Conservation (phyloP, 352 stramenopile genomes). For the Globisporangium alternatum region DNA sequence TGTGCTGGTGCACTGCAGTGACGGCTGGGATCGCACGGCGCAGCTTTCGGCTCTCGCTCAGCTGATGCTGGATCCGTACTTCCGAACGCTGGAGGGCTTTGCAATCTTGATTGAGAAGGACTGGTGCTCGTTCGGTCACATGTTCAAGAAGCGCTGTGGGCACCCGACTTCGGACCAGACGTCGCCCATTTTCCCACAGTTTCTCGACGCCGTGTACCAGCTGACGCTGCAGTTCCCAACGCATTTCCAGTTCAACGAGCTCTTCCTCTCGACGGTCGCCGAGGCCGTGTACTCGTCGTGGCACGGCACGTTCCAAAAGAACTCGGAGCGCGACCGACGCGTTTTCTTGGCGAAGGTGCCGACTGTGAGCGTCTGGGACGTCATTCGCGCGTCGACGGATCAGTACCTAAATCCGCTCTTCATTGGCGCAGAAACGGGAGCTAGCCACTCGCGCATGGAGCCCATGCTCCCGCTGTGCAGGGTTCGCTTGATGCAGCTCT, state of each 20-base stretch:
- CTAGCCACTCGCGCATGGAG: conserved; percentile 37
- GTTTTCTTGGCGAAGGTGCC: conserved; percentile 63
- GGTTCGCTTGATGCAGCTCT: conserved; percentile 86
- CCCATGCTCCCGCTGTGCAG: conserved; percentile 79
- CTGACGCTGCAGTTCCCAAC: conserved; percentile 95
- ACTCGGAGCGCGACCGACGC: conserved; percentile 75
- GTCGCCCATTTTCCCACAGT: conserved; percentile 98
- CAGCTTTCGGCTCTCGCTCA: conserved; percentile 74
- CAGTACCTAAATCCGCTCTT: conserved; percentile 84
- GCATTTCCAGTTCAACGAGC: conserved; percentile 98
- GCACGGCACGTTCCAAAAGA: conserved; percentile 92
- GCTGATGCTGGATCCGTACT: conserved; percentile 86
- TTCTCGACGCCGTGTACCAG: conserved; percentile 98
- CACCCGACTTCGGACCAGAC: conserved; percentile 90
- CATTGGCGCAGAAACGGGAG: conserved; percentile 35
- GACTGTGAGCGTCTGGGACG: conserved; percentile 82
- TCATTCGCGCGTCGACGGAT: conserved; percentile 78
- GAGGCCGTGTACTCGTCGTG: conserved; percentile 97
- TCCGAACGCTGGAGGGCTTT: conserved; percentile 72
- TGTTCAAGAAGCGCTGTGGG: conserved; percentile 78
- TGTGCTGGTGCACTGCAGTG: conserved; percentile 82
- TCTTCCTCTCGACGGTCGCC: conserved; percentile 90
- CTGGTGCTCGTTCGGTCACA: conserved; percentile 88
- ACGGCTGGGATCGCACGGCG: conserved; percentile 82
- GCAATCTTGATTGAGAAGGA: conserved; percentile 84